A percentile compares a stretch with the other conserved stretches of the same genome.
These are phyloP conservation scores for Botrytis cinerea DNA, from an alignment of 2,329 filamentous ascomycete species.

Conservation along the genomic window DNA sequence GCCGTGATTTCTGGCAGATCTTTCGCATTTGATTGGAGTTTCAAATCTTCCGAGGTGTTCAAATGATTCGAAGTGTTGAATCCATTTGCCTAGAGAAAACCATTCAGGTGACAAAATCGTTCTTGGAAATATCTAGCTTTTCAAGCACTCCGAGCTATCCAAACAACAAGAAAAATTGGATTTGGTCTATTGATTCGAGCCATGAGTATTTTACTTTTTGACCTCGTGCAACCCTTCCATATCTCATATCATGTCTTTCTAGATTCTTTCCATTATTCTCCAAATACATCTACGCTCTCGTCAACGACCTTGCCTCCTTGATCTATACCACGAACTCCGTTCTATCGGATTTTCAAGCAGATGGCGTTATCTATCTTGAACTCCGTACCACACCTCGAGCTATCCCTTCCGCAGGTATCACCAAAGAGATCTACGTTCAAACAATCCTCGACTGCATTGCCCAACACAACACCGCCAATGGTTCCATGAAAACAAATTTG, in stretches of 20 bases:
- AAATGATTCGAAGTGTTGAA: background rate
- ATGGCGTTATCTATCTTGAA: constrained; percentile 77
- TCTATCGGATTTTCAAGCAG: constrained; percentile 63
- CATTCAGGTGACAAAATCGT: background rate
- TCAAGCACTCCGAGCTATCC: background rate
- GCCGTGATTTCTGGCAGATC: background rate
- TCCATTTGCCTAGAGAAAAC: background rate
- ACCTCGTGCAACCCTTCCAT: background rate
- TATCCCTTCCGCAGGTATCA: constrained; percentile 54
- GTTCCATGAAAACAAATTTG: constrained; percentile 59
- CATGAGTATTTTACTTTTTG: background rate
- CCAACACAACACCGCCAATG: constrained; percentile 44
- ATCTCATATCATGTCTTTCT: constrained; percentile 26
- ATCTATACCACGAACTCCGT: constrained; percentile 65
- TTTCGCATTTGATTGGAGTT: background rate
- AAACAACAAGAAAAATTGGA: background rate
- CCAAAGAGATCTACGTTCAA: constrained; percentile 61
- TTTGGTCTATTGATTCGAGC: background rate
- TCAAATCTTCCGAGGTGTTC: background rate
- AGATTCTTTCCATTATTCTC: constrained; percentile 80
- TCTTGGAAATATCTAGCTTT: background rate
- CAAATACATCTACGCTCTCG: constrained; percentile 75
- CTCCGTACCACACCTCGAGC: constrained; percentile 76
- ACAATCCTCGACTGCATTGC: constrained; percentile 67
- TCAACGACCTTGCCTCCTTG: constrained; percentile 62